Conservation (phyloP, 305 asterid species). For the Caryopteris hybrid region DNA sequence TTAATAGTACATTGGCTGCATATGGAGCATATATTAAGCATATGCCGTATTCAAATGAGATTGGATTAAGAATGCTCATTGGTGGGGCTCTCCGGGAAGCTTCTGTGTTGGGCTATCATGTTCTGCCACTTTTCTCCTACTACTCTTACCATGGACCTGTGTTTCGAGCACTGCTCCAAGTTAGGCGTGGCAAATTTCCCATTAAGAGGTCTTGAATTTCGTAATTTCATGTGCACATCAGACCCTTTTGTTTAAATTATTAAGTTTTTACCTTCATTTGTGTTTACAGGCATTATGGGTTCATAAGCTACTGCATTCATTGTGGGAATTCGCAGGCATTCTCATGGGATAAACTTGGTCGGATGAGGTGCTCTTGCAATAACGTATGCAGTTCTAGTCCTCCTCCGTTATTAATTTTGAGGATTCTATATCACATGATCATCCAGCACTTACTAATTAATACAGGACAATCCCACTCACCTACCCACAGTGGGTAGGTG, state of each 20-base stretch:
- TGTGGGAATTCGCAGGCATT: slow-evolving; percentile 68
- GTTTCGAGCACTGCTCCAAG: slow-evolving; percentile 78
- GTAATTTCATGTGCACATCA: background rate
- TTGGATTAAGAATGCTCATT: slow-evolving; percentile 87
- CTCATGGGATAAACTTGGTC: slow-evolving; percentile 70
- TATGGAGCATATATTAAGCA: slow-evolving; percentile 85
- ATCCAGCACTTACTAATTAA: background rate
- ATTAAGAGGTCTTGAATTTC: slow-evolving; percentile 41
- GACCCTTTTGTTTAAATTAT: background rate
- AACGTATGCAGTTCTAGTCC: slow-evolving; percentile 34
- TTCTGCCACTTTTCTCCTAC: slow-evolving; percentile 85
- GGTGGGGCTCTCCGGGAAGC: slow-evolving; percentile 96
- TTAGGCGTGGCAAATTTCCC: slow-evolving; percentile 73
- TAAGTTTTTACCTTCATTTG: slow-evolving; percentile 3
- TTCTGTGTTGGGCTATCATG: slow-evolving; percentile 71
- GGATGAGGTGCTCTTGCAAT: slow-evolving; percentile 61
- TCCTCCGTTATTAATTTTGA: background rate
- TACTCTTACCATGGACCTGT: slow-evolving; percentile 95
- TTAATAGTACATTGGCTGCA: slow-evolving; percentile 72
- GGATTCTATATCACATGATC: background rate
- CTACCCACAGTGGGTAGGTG: no score
- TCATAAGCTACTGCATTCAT: slow-evolving; percentile 69
- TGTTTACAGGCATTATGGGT: slow-evolving; percentile 56
- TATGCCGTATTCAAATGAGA: slow-evolving; percentile 81
- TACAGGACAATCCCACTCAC: no score